These are phyloP conservation scores for Allium cepa DNA, from an alignment of 106 monocot genomes.

Conservation along the genomic window DNA sequence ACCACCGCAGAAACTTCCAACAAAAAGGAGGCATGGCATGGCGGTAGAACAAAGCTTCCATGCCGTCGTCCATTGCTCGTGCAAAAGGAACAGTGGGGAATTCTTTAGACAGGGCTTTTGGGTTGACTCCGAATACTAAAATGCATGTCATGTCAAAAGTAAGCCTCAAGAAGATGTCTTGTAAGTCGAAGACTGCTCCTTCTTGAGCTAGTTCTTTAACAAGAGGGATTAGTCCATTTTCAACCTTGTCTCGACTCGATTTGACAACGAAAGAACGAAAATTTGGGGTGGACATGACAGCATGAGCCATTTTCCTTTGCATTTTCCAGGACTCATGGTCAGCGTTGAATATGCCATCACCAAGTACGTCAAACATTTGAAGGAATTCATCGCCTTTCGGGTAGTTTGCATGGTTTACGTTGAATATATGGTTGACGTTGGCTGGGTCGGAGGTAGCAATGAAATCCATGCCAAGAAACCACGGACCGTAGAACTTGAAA, in stretches of 20 bases:
- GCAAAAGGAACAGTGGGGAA: slow-evolving; percentile 29
- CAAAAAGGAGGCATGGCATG: slow-evolving; percentile 21
- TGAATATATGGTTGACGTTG: slow-evolving; percentile 43
- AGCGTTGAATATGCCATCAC: slow-evolving; percentile 44
- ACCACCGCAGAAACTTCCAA: slow-evolving; percentile 34
- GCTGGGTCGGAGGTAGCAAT: slow-evolving; percentile 33
- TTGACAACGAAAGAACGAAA: slow-evolving; percentile 22
- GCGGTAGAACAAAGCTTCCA: slow-evolving; percentile 14
- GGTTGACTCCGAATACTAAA: slow-evolving; percentile 36
- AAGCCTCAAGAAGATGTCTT: slow-evolving; percentile 43
- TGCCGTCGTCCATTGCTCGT: slow-evolving; percentile 10
- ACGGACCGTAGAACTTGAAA: slow-evolving; percentile 8
- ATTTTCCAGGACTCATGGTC: slow-evolving; percentile 34
- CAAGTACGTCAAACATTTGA: slow-evolving; percentile 39
- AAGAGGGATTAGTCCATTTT: slow-evolving; percentile 23
- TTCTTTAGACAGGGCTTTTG: slow-evolving; percentile 16
- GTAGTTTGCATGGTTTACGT: slow-evolving; percentile 30
- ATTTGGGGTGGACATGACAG: slow-evolving; percentile 10
- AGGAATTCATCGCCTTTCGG: slow-evolving; percentile 42
- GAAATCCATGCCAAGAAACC: not conserved
- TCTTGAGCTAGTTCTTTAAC: slow-evolving; percentile 7
- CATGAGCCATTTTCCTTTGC: slow-evolving; percentile 27
- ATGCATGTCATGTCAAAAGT: slow-evolving; percentile 29
- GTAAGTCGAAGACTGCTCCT: slow-evolving; percentile 19
- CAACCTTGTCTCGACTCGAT: slow-evolving; percentile 27